Percentiles rank a stretch among this genome's conserved stretches.
Conservation (phyloP, 441 rosid genomes). For the Populus hybrid region DNA sequence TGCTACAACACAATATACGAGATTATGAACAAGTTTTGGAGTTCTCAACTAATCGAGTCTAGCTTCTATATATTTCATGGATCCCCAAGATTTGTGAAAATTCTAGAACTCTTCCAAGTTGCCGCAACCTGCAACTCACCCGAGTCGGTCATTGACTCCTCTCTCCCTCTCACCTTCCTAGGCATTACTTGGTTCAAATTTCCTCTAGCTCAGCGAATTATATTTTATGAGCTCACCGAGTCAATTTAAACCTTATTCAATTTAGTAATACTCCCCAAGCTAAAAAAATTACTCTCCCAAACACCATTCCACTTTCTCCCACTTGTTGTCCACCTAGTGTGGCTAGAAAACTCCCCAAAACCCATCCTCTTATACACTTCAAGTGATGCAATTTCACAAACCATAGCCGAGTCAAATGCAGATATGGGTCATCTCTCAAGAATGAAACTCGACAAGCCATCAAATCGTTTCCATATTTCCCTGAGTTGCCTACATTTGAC, state of each 20-base stretch:
- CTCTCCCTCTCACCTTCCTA: background rate
- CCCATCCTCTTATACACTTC: background rate
- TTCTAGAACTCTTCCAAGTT: background rate
- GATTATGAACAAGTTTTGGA: background rate
- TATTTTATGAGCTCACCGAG: background rate
- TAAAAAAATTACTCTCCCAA: background rate
- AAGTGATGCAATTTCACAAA: background rate
- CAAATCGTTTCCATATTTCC: background rate
- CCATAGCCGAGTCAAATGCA: background rate
- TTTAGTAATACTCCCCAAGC: background rate
- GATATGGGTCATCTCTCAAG: background rate
- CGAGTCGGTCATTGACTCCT: background rate
- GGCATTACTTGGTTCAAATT: background rate
- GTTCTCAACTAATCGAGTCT: background rate
- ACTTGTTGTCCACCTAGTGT: background rate
- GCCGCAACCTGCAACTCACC: background rate
- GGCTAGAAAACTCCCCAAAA: background rate
- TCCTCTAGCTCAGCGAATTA: background rate
- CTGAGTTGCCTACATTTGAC: background rate
- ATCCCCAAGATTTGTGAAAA: background rate
- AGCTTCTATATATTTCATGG: background rate
- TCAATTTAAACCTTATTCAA: background rate
- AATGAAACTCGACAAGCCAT: background rate
- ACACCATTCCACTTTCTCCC: background rate
- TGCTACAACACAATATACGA: background rate